Conservation (phyloP, 202 grass and related monocot species). For the Carex arenaria region DNA sequence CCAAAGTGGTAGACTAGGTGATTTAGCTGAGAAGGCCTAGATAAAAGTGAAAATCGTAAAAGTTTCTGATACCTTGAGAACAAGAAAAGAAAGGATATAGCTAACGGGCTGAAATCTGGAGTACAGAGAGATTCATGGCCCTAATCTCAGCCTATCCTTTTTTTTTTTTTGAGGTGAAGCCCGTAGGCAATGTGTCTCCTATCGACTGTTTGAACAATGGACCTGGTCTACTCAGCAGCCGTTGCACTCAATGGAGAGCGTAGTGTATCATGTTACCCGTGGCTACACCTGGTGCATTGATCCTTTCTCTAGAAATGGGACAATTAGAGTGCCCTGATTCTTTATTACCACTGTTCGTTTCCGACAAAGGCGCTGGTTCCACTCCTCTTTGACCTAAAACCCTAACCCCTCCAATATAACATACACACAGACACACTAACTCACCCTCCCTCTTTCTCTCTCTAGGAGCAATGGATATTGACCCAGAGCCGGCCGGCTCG, state of each 20-base stretch:
- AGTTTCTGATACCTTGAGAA: background rate
- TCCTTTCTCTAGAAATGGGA: background rate
- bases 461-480: slow-evolving; percentile 41
- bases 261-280: background rate
- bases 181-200: background rate
- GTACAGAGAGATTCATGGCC: background rate
- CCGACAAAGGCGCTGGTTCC: background rate
- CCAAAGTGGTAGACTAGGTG: no score
- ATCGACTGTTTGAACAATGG: background rate
- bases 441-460: background rate
- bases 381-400: slow-evolving; percentile 2
- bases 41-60: background rate
- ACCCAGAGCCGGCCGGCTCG: slow-evolving; percentile 26
- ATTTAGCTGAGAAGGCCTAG: no score
- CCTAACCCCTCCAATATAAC: slow-evolving; percentile 1
- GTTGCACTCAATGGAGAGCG: background rate
- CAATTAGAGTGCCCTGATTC: background rate
- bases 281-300: background rate
- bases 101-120: background rate
- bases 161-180: no score
- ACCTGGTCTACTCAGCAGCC: background rate
- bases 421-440: background rate
- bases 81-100: background rate
- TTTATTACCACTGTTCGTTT: background rate
- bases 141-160: background rate